phyloP scores from a whole-genome alignment of 129 eudicot species.

The Daucus carota region DNA sequence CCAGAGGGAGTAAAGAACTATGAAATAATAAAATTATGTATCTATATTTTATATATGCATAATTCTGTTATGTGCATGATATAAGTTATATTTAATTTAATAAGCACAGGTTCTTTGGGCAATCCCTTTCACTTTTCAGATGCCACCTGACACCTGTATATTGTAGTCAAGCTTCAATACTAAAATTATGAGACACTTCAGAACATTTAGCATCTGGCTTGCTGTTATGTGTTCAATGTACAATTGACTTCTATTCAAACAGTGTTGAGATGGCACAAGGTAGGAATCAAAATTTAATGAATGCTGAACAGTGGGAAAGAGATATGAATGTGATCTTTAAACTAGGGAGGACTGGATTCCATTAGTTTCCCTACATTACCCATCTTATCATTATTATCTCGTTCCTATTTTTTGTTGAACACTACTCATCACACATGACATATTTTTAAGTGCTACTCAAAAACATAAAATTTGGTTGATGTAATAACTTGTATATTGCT shows the following conservation, averaged over 20 bases:
- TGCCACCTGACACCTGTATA: neutral
- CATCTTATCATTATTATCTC: neutral
- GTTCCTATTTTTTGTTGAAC: neutral
- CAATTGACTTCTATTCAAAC: no score
- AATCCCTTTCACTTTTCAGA: neutral
- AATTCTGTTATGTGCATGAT: neutral
- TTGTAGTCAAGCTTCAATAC: neutral
- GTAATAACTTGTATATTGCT: neutral
- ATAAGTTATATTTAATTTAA: neutral
- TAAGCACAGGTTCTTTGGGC: neutral
- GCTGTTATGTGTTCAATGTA: no score
- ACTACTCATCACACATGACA: neutral
- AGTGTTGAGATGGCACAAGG: no score
- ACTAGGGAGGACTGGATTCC: neutral
- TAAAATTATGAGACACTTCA: neutral
- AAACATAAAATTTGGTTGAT: neutral
- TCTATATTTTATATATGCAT: neutral
- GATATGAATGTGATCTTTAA: no score
- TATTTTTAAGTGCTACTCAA: neutral
- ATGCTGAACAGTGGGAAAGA: neutral
- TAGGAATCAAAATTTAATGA: no score
- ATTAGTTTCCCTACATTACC: neutral
- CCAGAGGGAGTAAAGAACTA: no score
- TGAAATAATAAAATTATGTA: no score
- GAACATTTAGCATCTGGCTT: neutral